phyloP scores from a whole-genome alignment of 352 stramenopile genomes.

The Halophytophthora batemanensis region DNA sequence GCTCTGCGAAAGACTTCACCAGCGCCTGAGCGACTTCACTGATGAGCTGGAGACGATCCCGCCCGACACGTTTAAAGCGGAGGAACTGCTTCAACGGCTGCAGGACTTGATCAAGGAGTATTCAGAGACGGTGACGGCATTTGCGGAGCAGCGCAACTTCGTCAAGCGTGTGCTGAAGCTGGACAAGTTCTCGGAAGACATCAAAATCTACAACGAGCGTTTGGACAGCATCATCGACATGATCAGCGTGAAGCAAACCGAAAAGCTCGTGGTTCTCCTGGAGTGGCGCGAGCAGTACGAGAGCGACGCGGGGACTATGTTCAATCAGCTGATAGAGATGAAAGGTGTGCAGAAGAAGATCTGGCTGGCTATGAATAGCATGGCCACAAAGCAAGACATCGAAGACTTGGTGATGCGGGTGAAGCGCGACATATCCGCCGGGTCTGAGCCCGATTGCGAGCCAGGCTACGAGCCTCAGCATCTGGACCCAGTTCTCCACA shows the following conservation, averaged over 20 bases:
- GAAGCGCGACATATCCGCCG: too few relatives aligned
- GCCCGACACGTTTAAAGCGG: conserved; percentile 15
- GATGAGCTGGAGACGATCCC: too few relatives aligned
- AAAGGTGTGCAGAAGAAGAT: conserved; percentile 5
- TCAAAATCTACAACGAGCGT: conserved; percentile 15
- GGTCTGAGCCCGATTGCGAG: too few relatives aligned
- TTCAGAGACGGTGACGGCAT: conserved; percentile 3
- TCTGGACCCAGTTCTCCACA: too few relatives aligned
- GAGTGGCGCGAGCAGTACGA: conserved; percentile 12
- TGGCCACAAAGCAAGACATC: conserved; percentile 3
- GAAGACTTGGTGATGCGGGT: conserved; percentile 7
- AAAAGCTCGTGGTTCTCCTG: conserved; percentile 6
- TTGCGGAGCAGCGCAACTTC: conserved; percentile 6
- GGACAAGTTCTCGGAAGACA: conserved; percentile 7
- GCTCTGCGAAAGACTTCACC: too few relatives aligned
- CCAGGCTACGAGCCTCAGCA: too few relatives aligned
- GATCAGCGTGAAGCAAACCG: too few relatives aligned
- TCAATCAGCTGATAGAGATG: conserved; percentile 7
- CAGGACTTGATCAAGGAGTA: conserved; percentile 6
- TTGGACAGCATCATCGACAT: conserved; percentile 12
- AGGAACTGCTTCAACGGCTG: conserved; percentile 5
- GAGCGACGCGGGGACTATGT: neutral
- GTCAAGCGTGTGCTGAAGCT: conserved; percentile 10
- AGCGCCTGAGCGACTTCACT: too few relatives aligned
- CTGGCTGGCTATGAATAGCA: conserved; percentile 7